Conservation (phyloP, 306 rosid genomes). For the Glycine latifolia region DNA sequence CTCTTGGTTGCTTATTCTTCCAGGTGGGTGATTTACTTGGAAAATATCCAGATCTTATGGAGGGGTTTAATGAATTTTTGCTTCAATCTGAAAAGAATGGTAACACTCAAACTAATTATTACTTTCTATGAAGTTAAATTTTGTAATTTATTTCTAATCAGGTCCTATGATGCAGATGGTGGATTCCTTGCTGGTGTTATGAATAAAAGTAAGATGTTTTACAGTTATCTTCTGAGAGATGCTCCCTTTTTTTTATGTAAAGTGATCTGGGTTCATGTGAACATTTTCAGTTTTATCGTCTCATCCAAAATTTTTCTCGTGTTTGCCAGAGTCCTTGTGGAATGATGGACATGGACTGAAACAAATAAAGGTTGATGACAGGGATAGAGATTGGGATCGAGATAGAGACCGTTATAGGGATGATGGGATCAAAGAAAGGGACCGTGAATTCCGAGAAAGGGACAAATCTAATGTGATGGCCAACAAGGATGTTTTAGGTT, state of each 20-base stretch:
- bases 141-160: conserved; percentile 56
- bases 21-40: conserved; percentile 95
- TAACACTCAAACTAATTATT: conserved; percentile 53
- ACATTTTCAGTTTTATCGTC: conserved; percentile 34
- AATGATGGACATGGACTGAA: conserved; percentile 72
- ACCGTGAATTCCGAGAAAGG: conserved; percentile 77
- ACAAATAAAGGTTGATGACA: conserved; percentile 78
- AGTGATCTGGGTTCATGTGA: conserved; percentile 22
- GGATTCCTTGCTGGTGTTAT: conserved; percentile 99
- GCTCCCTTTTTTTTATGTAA: conserved; percentile 32
- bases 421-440: conserved; percentile 84
- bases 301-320: conserved; percentile 19
- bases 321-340: conserved; percentile 64
- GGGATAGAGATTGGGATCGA: conserved; percentile 67
- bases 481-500: conserved; percentile 75
- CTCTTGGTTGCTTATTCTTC: conserved; percentile 44
- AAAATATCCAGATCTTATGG: conserved; percentile 84
- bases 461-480: conserved; percentile 62
- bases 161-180: conserved; percentile 66
- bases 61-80: conserved; percentile 92
- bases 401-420: conserved; percentile 51
- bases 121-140: conserved; percentile 41
- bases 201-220: conserved; percentile 77
- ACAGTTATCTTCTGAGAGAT: conserved; percentile 36
- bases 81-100: conserved; percentile 91